Conservation (phyloP, 306 rosid species). For the Casuarina equisetifolia region DNA sequence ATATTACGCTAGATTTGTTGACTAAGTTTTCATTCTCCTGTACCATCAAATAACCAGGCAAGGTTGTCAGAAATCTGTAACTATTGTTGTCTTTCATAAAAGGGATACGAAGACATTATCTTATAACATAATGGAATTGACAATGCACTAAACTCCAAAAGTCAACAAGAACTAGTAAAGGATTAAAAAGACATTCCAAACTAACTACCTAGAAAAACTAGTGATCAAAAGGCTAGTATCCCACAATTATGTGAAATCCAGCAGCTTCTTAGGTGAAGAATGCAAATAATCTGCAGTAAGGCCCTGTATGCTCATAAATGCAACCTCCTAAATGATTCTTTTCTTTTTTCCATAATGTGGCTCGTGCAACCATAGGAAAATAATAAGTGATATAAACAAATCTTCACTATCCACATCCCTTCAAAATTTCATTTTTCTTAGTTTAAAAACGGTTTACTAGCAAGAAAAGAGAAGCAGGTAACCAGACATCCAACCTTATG, state of each 20-base stretch:
- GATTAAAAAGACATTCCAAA: neutral
- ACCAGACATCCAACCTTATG: neutral
- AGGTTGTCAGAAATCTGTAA: neutral
- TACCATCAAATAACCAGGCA: slow-evolving; percentile 26
- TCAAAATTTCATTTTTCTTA: neutral
- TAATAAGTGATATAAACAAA: neutral
- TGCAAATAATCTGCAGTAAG: neutral
- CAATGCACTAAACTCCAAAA: neutral
- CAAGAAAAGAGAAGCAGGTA: too few relatives aligned
- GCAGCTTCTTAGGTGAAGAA: neutral
- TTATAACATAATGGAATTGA: neutral
- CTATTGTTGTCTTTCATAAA: neutral
- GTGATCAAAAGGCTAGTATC: neutral
- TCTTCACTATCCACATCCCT: neutral
- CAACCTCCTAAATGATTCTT: neutral
- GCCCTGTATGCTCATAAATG: neutral
- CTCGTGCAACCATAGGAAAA: neutral
- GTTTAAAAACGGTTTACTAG: neutral
- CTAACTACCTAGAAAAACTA: neutral
- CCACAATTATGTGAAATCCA: neutral
- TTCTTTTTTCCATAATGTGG: neutral
- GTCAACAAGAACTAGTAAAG: neutral
- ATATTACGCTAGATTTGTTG: slow-evolving; percentile 36
- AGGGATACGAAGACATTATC: neutral
- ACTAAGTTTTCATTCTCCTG: slow-evolving; percentile 48